Conservation (phyloP, 768 basidiomycete genomes). For the Dioszegia hungarica region DNA sequence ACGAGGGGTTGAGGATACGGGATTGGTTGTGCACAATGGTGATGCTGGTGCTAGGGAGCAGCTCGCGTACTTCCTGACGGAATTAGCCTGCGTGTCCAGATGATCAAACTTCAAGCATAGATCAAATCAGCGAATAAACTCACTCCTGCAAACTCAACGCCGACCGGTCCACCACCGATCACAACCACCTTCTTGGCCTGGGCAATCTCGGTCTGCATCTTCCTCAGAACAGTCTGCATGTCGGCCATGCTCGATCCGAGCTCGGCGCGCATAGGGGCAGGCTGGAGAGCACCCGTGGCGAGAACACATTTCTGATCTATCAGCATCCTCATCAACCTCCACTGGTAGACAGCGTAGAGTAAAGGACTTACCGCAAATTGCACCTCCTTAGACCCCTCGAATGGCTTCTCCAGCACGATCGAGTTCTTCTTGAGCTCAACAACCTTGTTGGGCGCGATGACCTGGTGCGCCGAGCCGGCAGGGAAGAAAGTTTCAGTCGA, state of each 20-base stretch:
- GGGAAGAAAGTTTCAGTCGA: constrained; percentile 33
- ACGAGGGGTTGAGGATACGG: constrained; percentile 20
- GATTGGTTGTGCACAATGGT: constrained; percentile 36
- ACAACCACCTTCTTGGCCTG: constrained; percentile 58
- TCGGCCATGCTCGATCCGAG: constrained; percentile 12
- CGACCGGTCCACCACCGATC: constrained; percentile 69
- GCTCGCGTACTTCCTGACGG: constrained; percentile 35
- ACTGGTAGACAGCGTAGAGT: not conserved
- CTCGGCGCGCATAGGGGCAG: constrained; percentile 37
- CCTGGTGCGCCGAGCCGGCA: constrained; percentile 23
- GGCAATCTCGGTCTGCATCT: constrained; percentile 55
- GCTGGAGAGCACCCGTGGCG: constrained; percentile 44
- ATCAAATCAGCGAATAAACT: no score
- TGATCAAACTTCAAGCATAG: no score
- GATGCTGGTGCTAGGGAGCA: constrained; percentile 28
- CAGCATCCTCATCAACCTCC: not conserved
- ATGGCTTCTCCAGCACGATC: constrained; percentile 42
- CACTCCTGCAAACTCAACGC: constrained; percentile 52
- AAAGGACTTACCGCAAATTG: constrained; percentile 39
- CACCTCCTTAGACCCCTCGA: constrained; percentile 38
- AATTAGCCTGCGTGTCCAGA: no score
- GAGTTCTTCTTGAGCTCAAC: constrained; percentile 27
- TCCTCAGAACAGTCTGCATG: constrained; percentile 12
- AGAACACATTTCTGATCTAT: constrained; percentile 33
- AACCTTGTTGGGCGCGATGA: constrained; percentile 42